Conservation (phyloP, 2,329 filamentous ascomycete genomes). For the Monilinia polystroma region DNA sequence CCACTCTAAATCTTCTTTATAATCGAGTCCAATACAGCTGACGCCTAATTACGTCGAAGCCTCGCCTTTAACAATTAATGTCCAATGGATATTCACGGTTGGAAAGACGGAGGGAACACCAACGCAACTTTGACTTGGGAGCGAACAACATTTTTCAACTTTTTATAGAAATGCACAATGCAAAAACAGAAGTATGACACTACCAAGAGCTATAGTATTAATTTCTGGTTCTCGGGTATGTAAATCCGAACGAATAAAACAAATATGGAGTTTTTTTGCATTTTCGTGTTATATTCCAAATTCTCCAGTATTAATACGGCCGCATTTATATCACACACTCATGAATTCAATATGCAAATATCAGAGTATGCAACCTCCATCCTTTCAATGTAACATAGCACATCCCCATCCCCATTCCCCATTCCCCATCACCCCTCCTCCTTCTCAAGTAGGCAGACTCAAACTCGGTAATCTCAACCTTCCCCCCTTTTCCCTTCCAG, state of each 20-base stretch:
- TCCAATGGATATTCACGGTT: too few relatives aligned
- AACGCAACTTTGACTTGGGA: neutral
- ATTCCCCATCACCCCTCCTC: too few relatives aligned
- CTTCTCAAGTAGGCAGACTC: neutral
- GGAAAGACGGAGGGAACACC: neutral
- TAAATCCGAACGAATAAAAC: neutral
- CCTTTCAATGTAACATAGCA: neutral
- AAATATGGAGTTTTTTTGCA: neutral
- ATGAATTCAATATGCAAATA: constrained; percentile 23
- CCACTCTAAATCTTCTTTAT: neutral
- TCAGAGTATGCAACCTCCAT: neutral
- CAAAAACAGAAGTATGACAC: neutral
- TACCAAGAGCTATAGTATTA: neutral
- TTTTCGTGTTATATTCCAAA: neutral
- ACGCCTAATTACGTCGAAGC: constrained; percentile 21
- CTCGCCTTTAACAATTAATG: too few relatives aligned
- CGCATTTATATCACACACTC: neutral
- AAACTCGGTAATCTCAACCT: constrained; percentile 16
- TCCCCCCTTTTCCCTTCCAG: constrained; percentile 18
- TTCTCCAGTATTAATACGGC: neutral
- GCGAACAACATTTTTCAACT: too few relatives aligned
- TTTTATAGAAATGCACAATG: neutral
- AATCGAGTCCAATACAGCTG: constrained; percentile 33
- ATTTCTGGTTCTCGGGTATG: neutral
- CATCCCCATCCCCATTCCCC: neutral